These are phyloP conservation scores for Cucurbita maxima DNA, from an alignment of 306 rosid genomes.

Conservation along the genomic window DNA sequence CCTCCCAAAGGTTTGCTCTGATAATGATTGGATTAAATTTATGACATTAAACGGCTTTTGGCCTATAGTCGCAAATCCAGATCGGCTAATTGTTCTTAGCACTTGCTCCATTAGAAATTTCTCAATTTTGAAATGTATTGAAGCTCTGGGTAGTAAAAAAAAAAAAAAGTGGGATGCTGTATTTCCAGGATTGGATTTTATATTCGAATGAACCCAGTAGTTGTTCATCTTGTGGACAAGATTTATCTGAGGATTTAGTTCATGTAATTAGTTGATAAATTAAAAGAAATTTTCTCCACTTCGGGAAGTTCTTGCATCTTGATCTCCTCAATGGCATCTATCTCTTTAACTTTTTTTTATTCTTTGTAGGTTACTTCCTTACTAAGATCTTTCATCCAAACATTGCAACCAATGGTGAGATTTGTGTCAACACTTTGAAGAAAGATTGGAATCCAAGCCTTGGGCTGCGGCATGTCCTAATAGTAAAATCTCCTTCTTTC, in stretches of 20 bases:
- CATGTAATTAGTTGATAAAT: not conserved
- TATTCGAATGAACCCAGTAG: too few species aligned
- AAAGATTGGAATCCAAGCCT: conserved; percentile 98
- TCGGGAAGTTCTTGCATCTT: not conserved
- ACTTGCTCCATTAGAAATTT: too few species aligned
- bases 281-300: not conserved
- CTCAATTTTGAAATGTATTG: too few species aligned
- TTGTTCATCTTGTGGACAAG: not conserved
- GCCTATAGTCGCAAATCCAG: not conserved
- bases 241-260: not conserved
- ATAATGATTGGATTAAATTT: not conserved
- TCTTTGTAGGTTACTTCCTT: conserved; percentile 60
- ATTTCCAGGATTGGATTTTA: too few species aligned
- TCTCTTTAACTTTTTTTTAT: not conserved
- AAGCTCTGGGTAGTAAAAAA: too few species aligned
- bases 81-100: too few species aligned
- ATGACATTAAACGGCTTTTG: not conserved
- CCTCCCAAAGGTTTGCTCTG: conserved; percentile 78
- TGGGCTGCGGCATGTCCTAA: conserved; percentile 83
- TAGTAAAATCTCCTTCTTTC: conserved; percentile 30
- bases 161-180: too few species aligned
- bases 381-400: conserved; percentile 95
- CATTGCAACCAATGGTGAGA: conserved; percentile 77
- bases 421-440: conserved; percentile 91
- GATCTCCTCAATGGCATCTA: not conserved